Conservation (phyloP, 257 asterid species). For the Apocynum venetum region DNA sequence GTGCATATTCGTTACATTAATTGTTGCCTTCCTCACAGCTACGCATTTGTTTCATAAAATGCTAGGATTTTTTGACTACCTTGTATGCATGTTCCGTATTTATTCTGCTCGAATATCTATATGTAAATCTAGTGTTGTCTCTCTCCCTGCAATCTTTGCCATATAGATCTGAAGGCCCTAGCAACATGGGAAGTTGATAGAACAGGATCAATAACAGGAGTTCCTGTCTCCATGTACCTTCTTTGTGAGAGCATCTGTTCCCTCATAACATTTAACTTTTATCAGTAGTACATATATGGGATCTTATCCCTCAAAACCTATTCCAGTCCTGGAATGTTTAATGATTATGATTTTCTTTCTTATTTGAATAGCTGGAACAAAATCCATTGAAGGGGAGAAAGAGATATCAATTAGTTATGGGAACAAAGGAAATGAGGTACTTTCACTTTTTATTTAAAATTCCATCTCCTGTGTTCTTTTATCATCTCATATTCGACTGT, state of each 20-base stretch:
- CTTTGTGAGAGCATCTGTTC: conserved; percentile 54
- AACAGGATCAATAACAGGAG: conserved; percentile 62
- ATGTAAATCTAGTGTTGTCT: conserved; percentile 1
- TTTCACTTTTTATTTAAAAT: conserved; percentile 1
- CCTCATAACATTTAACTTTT: background rate
- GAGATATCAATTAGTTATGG: conserved; percentile 95
- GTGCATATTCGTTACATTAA: background rate
- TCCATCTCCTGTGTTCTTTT: background rate
- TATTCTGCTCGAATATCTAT: background rate
- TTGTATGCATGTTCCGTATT: background rate
- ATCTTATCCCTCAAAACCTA: conserved; percentile 2
- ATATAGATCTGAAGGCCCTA: conserved; percentile 55
- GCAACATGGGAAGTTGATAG: conserved; percentile 95
- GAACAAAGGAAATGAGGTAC: conserved; percentile 96
- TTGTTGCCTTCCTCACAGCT: background rate
- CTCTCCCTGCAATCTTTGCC: conserved; percentile 20
- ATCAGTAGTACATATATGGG: background rate
- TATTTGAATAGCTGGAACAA: conserved; percentile 46
- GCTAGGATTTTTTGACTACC: background rate
- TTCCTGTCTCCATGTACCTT: conserved; percentile 85
- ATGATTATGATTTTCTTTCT: conserved; percentile 17
- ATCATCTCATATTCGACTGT: background rate
- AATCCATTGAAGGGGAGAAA: conserved; percentile 37
- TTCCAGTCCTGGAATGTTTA: conserved; percentile 11
- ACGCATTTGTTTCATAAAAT: background rate